Base-by-base conservation (phyloP, 2,329 filamentous ascomycete species). In the Botryotinia globosa region DNA sequence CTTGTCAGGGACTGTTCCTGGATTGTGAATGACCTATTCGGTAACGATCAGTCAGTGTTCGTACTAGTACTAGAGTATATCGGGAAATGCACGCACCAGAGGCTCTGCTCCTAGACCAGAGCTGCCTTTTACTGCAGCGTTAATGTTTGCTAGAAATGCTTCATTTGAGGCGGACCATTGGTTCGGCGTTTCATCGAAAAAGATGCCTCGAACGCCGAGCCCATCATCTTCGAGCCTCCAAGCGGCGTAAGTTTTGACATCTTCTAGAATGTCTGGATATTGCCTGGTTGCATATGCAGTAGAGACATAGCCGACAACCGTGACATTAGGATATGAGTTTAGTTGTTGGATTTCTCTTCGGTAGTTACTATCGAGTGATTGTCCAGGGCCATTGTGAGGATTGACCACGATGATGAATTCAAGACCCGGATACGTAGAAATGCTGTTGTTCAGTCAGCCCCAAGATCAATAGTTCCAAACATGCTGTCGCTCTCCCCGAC, bases 241-340 rank as follows among this genome's bases (percentile, higher is more conserved):
- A 8, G 34, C 61, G 9, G 73, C 59, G 56, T 76, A 76, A 37
- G 67, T 73, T 18, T 62, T 72, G 12, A 76, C 44, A 56, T 76
- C 74, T 65, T 51, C 65, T 32, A 48, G 44, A 61, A 74, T 44
- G 4, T 18, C n/a, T 25, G 58, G 59, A 56, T 48, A 65, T 51
- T 64, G 56, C 48, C 73, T 68, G 44, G 72, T 77, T 22, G 78
- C 80, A 66, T 82, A 82, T 29, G 73, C 68, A 4, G 81, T 83
- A 18, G 78, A 78, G 34, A 84, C 80, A 72, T 84, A 84, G 14
- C 83, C 83, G 29, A 84, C 73, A 10, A 81, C 77, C 0, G 77
- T 74, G 42, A 82, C 80, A 68, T 84, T 84, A 54, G 66, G 76
- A 65, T 81, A 81, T 29, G 75, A 78, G 73, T 83, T 83, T 7